Base-by-base conservation (phyloP, 2,329 filamentous ascomycete genomes). In the Aspergillus calidoustus region DNA sequence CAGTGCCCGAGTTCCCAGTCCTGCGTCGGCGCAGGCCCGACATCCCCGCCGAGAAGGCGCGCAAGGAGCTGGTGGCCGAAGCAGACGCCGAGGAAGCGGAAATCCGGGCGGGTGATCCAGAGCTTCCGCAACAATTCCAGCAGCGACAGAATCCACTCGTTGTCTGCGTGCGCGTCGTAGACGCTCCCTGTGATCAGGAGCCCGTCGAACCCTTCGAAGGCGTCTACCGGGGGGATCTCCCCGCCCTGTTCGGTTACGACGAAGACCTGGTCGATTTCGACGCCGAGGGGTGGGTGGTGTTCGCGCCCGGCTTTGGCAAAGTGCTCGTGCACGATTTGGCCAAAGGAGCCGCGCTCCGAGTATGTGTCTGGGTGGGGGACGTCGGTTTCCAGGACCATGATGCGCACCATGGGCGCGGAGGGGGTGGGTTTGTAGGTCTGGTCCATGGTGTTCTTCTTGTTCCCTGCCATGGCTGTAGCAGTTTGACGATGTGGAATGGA, bases 371-470 rank as follows among this genome's bases (percentile, higher is more conserved):
- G 81, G 64, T 86, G 82, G 28, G 84, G 80, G 58, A 81, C 77
- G 66, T 88, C 86, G 0, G 85, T 87, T 71, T 88, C 86, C 7
- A 88, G 79, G 61, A 88, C 84, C 57, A 87, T 75, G 70, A 82
- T 80, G 64, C 79, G 78, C 46, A 80, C 72, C 34, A 66, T 50
- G 8, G 62, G 57, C 7, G 64, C 64, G 49, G 61, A 48, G 17
- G 61, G 46, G 1, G 57, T 61, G 53, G 66, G 66, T 41, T 59
- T 62, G 50, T 46, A 65, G 31, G 56, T 66, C 13, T 64, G 58
- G 49, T 68, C 66, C 65, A 67, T 67, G 63, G 48, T 66, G 75
- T 62, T 13, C 5, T 5, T 15, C 2, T 62, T 13, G 15, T 5
- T 15, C 2, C 15, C 4, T 41, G 34, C 13, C 11, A 15, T 15